These are phyloP conservation scores for Aureobasidium lini DNA, from an alignment of 2,329 filamentous ascomycete species.

Conservation along the genomic window DNA sequence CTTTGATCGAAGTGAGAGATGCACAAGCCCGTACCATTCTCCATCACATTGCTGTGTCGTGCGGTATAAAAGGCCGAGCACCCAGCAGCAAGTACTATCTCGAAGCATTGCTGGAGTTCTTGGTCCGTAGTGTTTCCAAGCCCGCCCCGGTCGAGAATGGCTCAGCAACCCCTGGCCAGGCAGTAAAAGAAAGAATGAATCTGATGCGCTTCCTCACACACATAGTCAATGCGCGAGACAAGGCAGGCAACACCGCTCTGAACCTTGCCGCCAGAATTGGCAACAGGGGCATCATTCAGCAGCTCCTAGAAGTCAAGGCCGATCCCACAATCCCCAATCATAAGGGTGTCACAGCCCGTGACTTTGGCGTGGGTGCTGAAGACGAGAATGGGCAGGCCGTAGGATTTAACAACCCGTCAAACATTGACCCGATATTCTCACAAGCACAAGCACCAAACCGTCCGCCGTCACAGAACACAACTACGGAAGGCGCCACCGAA, in stretches of 20 bases:
- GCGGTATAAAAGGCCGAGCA: conserved; percentile 86
- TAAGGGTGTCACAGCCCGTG: conserved; percentile 79
- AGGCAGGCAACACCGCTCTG: conserved; percentile 86
- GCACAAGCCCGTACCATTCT: conserved; percentile 84
- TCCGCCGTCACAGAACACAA: neutral
- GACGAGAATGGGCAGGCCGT: conserved; percentile 31
- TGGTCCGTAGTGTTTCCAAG: conserved; percentile 62
- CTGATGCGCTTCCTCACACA: conserved; percentile 92
- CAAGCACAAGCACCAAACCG: conserved; percentile 15
- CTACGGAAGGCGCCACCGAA: conserved; percentile 26
- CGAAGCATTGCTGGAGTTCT: conserved; percentile 87
- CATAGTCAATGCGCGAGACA: conserved; percentile 92
- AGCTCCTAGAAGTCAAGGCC: conserved; percentile 88
- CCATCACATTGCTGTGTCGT: conserved; percentile 93
- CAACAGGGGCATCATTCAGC: conserved; percentile 92
- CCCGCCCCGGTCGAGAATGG: conserved; percentile 18
- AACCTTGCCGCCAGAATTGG: conserved; percentile 91
- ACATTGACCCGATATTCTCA: conserved; percentile 17
- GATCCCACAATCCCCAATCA: conserved; percentile 89
- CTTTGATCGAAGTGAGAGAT: conserved; percentile 85
- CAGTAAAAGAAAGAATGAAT: conserved; percentile 59
- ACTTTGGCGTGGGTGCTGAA: conserved; percentile 83
- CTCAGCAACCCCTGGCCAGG: conserved; percentile 16
- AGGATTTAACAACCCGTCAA: conserved; percentile 21
- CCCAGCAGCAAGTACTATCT: conserved; percentile 92